A percentile compares a stretch with the other conserved stretches of the same genome.
phyloP scores from a whole-genome alignment of 1,139 yeast species.

The Candida neerlandica region DNA sequence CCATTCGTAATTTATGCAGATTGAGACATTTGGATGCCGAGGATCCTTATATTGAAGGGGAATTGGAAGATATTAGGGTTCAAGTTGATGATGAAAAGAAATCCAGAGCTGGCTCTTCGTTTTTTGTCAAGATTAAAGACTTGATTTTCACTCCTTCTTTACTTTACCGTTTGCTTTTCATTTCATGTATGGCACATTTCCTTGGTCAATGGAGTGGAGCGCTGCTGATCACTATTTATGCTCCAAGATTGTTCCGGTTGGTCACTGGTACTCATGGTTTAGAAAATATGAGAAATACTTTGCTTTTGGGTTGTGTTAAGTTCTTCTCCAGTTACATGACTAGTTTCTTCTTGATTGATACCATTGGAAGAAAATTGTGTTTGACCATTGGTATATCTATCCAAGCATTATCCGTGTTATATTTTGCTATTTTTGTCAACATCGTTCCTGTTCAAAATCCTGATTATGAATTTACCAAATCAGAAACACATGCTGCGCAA shows the following conservation, averaged over 20 bases:
- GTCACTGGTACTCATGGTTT: slow-evolving; percentile 39
- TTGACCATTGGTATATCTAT: slow-evolving; percentile 37
- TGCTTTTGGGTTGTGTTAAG: slow-evolving; percentile 46
- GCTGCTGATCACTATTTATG: slow-evolving; percentile 55
- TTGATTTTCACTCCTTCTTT: slow-evolving; percentile 33
- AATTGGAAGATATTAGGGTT: slow-evolving; percentile 46
- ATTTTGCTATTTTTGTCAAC: slow-evolving; percentile 45
- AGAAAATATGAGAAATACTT: slow-evolving; percentile 41
- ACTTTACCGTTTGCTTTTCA: slow-evolving; percentile 42
- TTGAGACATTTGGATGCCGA: slow-evolving; percentile 49
- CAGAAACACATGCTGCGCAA: slow-evolving; percentile 38
- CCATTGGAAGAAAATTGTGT: slow-evolving; percentile 40
- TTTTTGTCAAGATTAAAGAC: slow-evolving; percentile 30
- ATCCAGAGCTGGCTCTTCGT: slow-evolving; percentile 29
- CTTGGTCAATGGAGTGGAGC: slow-evolving; percentile 63
- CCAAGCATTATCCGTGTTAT: slow-evolving; percentile 27
- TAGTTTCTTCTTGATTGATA: slow-evolving; percentile 46
- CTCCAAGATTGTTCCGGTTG: slow-evolving; percentile 51
- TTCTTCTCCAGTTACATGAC: slow-evolving; percentile 38
- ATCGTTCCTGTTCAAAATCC: slow-evolving; percentile 43
- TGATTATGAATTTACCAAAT: slow-evolving; percentile 23
- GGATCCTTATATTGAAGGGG: slow-evolving; percentile 50
- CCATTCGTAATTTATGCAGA: slow-evolving; percentile 35
- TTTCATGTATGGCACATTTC: slow-evolving; percentile 44
- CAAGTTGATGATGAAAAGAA: slow-evolving; percentile 37